A percentile compares a stretch with the other conserved stretches of the same genome.
Evolutionary conservation across 169 alveolate species (phyloP).

Genomic region (Sarcocystis neurona): DNA sequence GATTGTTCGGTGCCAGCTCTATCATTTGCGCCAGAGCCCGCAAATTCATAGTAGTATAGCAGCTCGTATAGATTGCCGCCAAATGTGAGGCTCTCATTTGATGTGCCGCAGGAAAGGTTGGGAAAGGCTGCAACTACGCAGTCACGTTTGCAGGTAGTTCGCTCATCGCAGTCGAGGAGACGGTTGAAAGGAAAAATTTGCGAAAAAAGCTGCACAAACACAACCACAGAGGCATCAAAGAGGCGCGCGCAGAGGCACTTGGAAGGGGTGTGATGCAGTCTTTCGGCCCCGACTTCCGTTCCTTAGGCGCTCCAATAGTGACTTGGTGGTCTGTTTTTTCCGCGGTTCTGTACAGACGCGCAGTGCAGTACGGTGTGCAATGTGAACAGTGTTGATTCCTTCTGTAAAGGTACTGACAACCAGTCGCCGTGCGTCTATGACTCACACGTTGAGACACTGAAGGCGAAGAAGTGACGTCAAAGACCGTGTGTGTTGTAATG

Average conservation of each 20-base stretch:
- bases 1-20: not conserved
- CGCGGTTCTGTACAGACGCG: no score
- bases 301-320: not conserved
- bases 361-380: no score
- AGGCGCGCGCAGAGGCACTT: not conserved
- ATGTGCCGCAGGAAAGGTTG: not conserved
- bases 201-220: not conserved
- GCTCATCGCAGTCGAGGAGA: not conserved
- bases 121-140: constrained; percentile 20
- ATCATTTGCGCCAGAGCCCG: not conserved
- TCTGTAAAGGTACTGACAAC: not conserved
- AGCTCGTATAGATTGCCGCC: not conserved
- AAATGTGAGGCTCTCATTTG: not conserved
- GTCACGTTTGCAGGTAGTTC: constrained; percentile 14
- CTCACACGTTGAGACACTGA: not conserved
- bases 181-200: constrained; percentile 14
- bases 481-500: not conserved
- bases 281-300: not conserved
- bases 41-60: not conserved
- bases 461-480: not conserved
- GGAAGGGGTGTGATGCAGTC: not conserved
- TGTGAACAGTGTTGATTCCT: not conserved
- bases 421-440: not conserved
- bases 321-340: not conserved
- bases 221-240: not conserved